Conservation (phyloP, 148 eudicot species). For the Amaranthus palmeri region DNA sequence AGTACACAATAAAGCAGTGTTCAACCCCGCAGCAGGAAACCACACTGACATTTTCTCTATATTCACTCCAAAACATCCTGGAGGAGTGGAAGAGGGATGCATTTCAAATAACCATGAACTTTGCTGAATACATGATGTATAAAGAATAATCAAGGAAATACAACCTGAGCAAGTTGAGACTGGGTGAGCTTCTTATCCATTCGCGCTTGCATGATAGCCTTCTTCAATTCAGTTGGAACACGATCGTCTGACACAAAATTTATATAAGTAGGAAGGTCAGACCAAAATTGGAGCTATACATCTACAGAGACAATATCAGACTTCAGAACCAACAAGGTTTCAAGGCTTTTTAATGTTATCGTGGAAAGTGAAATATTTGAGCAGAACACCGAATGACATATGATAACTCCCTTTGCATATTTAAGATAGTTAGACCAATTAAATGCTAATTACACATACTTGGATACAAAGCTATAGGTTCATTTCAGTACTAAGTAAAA, state of each 20-base stretch:
- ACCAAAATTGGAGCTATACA: background rate
- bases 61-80: too few species aligned
- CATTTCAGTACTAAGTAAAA: background rate
- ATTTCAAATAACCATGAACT: background rate
- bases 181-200: constrained; percentile 94
- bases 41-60: too few species aligned
- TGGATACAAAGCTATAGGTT: background rate
- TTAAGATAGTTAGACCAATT: background rate
- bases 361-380: background rate
- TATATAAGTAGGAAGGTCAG: background rate
- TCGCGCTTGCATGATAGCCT: constrained; percentile 92
- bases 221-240: constrained; percentile 91
- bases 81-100: too few species aligned
- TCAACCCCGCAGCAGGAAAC: too few species aligned
- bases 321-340: background rate
- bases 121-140: too few species aligned
- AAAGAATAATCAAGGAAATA: background rate
- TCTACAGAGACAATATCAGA: background rate
- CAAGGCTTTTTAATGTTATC: background rate
- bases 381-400: background rate
- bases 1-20: too few species aligned
- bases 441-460: background rate
- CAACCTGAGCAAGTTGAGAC: constrained; percentile 97
- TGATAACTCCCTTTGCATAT: background rate
- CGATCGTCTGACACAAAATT: constrained; percentile 51